Evolutionary conservation across 1,284 basidiomycete genomes (phyloP).

Genomic region (Sutorius eximius): DNA sequence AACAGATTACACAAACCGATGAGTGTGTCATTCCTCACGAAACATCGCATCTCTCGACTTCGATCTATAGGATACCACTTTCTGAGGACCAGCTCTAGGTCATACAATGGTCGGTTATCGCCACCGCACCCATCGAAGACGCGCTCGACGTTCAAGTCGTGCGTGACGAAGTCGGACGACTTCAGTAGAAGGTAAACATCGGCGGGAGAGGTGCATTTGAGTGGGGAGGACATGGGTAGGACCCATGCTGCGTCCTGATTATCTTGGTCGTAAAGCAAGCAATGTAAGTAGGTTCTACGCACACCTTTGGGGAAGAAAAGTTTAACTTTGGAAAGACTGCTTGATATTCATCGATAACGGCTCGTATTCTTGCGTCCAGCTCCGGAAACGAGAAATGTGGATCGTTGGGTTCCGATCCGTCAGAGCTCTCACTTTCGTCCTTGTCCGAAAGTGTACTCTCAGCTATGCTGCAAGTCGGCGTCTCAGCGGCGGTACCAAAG

Average conservation of each 20-base stretch:
- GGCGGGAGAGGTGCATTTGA: slow-evolving; percentile 84
- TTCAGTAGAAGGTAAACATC: slow-evolving; percentile 95
- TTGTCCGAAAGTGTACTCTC: slow-evolving; percentile 57
- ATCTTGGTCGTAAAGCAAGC: background rate
- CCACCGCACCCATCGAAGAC: slow-evolving; percentile 64
- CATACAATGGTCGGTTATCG: slow-evolving; percentile 41
- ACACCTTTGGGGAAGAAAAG: slow-evolving; percentile 86
- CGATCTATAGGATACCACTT: slow-evolving; percentile 89
- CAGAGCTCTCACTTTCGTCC: slow-evolving; percentile 39
- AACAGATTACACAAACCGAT: slow-evolving; percentile 54
- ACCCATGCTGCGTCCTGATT: slow-evolving; percentile 90
- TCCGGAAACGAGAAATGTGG: slow-evolving; percentile 68
- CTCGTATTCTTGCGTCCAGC: slow-evolving; percentile 73
- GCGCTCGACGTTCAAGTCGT: slow-evolving; percentile 65
- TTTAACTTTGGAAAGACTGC: slow-evolving; percentile 96
- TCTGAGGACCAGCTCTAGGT: slow-evolving; percentile 85
- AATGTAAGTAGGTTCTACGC: slow-evolving; percentile 17
- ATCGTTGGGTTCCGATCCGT: slow-evolving; percentile 42
- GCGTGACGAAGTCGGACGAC: slow-evolving; percentile 86
- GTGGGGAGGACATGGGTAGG: slow-evolving; percentile 78
- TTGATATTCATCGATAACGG: slow-evolving; percentile 68
- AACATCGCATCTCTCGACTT: slow-evolving; percentile 85
- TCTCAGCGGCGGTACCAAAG: slow-evolving; percentile 15
- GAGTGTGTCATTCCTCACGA: slow-evolving; percentile 70
- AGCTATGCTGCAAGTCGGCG: slow-evolving; percentile 41